Evolutionary conservation across 352 stramenopile genomes (phyloP).

Genomic region (Phytophthora pinifolia): DNA sequence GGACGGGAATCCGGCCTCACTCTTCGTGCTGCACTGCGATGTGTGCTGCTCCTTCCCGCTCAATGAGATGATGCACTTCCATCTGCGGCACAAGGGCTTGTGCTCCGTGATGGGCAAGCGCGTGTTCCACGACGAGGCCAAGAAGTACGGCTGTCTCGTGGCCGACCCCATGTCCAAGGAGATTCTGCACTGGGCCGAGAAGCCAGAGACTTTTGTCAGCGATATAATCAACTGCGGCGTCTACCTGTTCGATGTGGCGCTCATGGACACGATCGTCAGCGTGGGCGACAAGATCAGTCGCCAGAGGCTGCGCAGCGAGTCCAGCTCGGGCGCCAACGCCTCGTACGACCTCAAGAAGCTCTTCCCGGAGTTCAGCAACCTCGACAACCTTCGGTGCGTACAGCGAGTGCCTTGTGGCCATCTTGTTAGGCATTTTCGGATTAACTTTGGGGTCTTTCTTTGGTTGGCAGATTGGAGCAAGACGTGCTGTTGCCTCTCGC

Average conservation of each 20-base stretch:
- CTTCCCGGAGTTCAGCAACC: slow-evolving; percentile 86
- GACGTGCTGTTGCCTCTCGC: slow-evolving; percentile 83
- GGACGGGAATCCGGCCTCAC: slow-evolving; percentile 58
- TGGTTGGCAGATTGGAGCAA: slow-evolving; percentile 65
- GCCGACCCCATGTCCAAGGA: slow-evolving; percentile 73
- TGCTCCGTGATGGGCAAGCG: slow-evolving; percentile 86
- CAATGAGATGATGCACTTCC: slow-evolving; percentile 89
- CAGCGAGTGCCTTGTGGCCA: background rate
- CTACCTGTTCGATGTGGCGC: slow-evolving; percentile 83
- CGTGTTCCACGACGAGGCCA: slow-evolving; percentile 87
- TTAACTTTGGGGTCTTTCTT: slow-evolving; percentile 11
- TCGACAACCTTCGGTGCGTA: slow-evolving; percentile 78
- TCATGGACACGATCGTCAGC: slow-evolving; percentile 77
- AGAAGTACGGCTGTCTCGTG: slow-evolving; percentile 89
- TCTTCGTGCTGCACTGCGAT: slow-evolving; percentile 88
- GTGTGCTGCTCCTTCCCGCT: slow-evolving; percentile 89
- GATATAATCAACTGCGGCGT: slow-evolving; percentile 92
- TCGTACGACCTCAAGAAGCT: slow-evolving; percentile 86
- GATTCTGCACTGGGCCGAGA: slow-evolving; percentile 89
- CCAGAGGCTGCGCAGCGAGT: slow-evolving; percentile 77
- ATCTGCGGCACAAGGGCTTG: slow-evolving; percentile 68
- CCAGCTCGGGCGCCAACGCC: slow-evolving; percentile 63
- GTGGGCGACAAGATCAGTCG: slow-evolving; percentile 82
- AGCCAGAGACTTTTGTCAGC: slow-evolving; percentile 89
- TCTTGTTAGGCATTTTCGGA: slow-evolving; percentile 1